These are phyloP conservation scores for Apiospora hydei DNA, from an alignment of 2,329 filamentous ascomycete genomes.

Conservation along the genomic window DNA sequence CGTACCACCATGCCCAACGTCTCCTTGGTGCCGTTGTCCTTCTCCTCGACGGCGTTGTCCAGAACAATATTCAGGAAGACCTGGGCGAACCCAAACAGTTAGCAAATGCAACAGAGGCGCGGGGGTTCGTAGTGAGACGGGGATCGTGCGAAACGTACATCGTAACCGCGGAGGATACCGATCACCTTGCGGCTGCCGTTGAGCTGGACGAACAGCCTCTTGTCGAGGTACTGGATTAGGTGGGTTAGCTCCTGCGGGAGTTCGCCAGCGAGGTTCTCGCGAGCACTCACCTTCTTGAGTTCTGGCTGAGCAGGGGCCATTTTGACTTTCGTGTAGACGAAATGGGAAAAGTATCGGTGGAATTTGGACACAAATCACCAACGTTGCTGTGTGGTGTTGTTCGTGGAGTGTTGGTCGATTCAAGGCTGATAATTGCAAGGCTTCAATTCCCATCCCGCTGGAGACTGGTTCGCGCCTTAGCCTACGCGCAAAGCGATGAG, in stretches of 20 bases:
- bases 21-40: slow-evolving; percentile 87
- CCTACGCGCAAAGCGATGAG: neutral
- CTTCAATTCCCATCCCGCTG: slow-evolving; percentile 5
- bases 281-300: slow-evolving; percentile 83
- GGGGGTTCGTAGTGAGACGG: neutral
- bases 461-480: slow-evolving; percentile 7
- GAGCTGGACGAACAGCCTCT: slow-evolving; percentile 95
- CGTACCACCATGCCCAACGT: slow-evolving; percentile 90
- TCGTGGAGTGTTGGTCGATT: slow-evolving; percentile 4
- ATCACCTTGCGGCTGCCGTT: slow-evolving; percentile 98
- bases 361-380: neutral
- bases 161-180: slow-evolving; percentile 91
- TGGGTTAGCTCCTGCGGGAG: slow-evolving; percentile 3
- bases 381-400: neutral
- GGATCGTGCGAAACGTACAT: slow-evolving; percentile 66
- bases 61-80: slow-evolving; percentile 98
- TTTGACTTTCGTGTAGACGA: slow-evolving; percentile 46
- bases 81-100: slow-evolving; percentile 53
- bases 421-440: slow-evolving; percentile 3
- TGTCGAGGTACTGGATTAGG: slow-evolving; percentile 89
- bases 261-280: neutral
- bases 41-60: slow-evolving; percentile 96
- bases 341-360: neutral
- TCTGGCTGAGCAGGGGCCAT: slow-evolving; percentile 99
- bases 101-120: neutral